These are phyloP conservation scores for Epicoccum nigrum DNA, from an alignment of 2,329 filamentous ascomycete species.

Conservation along the genomic window DNA sequence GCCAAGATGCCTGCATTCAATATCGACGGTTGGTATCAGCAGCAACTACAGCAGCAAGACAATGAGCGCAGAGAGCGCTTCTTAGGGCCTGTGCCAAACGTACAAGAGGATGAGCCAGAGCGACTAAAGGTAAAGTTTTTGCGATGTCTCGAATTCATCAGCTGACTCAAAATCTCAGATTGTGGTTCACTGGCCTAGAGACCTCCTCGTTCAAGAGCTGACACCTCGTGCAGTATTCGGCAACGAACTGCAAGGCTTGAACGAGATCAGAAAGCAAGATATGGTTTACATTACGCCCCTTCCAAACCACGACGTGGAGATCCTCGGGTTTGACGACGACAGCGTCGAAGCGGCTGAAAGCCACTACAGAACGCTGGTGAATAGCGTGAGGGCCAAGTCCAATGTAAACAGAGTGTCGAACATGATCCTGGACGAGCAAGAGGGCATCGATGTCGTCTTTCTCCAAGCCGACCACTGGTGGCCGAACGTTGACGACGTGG, in stretches of 20 bases:
- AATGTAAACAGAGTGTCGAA: constrained; percentile 19
- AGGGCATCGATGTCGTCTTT: constrained; percentile 31
- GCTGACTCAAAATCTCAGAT: constrained; percentile 27
- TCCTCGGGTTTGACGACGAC: constrained; percentile 21
- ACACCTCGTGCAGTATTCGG: constrained; percentile 37
- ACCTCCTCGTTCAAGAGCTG: constrained; percentile 21
- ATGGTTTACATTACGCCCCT: constrained; percentile 37
- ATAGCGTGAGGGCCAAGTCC: constrained; percentile 23
- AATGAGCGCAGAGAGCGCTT: constrained; percentile 28
- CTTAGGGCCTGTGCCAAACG: constrained; percentile 23
- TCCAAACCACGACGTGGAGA: constrained; percentile 23
- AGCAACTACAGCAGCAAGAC: constrained; percentile 24
- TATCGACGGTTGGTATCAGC: constrained; percentile 31
- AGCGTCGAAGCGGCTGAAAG: constrained; percentile 29
- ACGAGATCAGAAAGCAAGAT: constrained; percentile 34
- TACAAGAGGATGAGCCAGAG: constrained; percentile 7
- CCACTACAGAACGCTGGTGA: constrained; percentile 29
- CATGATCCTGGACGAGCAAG: constrained; percentile 35
- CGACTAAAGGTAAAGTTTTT: constrained; percentile 14
- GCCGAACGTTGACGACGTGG: constrained; percentile 24
- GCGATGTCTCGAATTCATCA: background rate
- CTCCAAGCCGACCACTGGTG: constrained; percentile 33
- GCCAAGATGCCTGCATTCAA: constrained; percentile 35
- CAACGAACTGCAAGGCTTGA: constrained; percentile 34
- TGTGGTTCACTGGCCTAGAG: constrained; percentile 31